Evolutionary conservation across 2,329 filamentous ascomycete species (phyloP).

Genomic region (Intubia oerlemansii): DNA sequence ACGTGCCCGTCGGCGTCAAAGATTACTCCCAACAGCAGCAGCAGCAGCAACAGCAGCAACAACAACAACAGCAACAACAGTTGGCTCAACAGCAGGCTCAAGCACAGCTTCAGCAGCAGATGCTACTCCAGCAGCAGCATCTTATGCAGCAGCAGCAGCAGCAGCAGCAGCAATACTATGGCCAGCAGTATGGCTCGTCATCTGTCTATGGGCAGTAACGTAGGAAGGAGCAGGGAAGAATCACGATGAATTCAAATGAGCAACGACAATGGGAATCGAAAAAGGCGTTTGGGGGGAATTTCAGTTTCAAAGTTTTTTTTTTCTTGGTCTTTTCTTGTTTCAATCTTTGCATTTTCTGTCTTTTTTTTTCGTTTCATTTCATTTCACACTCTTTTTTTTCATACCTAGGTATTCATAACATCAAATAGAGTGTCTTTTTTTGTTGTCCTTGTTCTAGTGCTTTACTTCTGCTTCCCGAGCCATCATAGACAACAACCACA

Average conservation of each 20-base stretch:
- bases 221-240: no score
- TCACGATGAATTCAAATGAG: no score
- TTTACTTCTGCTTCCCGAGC: no score
- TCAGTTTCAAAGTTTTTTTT: not conserved
- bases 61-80: conserved; percentile 1
- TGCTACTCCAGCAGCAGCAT: no score
- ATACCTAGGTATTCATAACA: not conserved
- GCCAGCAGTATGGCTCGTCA: no score
- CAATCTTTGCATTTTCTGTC: not conserved
- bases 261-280: not conserved
- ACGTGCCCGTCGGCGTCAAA: conserved; percentile 23
- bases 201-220: no score
- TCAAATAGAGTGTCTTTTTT: no score
- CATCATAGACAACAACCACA: no score
- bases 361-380: not conserved
- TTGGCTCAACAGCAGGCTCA: conserved; percentile 1
- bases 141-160: not conserved
- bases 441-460: no score
- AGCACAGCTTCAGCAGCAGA: not conserved
- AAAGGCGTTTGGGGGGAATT: not conserved
- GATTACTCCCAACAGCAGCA: conserved; percentile 6
- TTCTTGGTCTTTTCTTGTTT: not conserved
- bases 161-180: not conserved
- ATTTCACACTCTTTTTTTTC: not conserved
- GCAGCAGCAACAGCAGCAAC: not conserved